phyloP scores from a whole-genome alignment of 176 grass and related monocot species.

The Guadua angustifolia region DNA sequence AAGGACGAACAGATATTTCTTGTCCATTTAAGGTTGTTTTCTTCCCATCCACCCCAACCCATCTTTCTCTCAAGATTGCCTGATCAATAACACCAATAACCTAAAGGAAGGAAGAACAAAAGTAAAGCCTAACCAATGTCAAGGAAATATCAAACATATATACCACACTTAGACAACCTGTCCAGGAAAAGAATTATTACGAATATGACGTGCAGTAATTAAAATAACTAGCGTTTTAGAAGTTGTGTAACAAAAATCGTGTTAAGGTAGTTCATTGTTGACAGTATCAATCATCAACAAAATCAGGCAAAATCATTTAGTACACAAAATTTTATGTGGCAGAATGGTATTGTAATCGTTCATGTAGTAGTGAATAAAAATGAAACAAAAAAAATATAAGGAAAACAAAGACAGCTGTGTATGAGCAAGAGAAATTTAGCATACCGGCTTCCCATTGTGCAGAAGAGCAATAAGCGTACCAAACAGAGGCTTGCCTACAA shows the following conservation, averaged over 20 bases:
- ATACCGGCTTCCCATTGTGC: slow-evolving; percentile 83
- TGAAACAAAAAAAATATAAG: slow-evolving; percentile 27
- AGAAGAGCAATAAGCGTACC: slow-evolving; percentile 87
- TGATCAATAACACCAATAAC: slow-evolving; percentile 89
- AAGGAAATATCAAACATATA: neutral
- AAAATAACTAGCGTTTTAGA: neutral
- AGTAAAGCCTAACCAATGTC: slow-evolving; percentile 6
- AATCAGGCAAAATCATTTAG: neutral
- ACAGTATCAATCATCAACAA: slow-evolving; percentile 13
- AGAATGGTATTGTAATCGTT: neutral
- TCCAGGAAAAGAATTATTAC: neutral
- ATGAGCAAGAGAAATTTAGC: slow-evolving; percentile 27
- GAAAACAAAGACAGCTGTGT: slow-evolving; percentile 11
- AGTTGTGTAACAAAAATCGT: neutral
- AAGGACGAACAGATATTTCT: slow-evolving; percentile 73
- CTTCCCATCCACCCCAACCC: slow-evolving; percentile 75
- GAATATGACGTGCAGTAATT: neutral
- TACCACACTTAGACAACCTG: neutral
- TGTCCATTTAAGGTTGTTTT: slow-evolving; percentile 80
- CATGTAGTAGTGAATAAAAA: neutral
- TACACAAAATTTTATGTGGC: neutral
- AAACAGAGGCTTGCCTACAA: slow-evolving; percentile 85
- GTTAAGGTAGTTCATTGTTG: slow-evolving; percentile 4
- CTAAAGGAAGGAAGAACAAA: slow-evolving; percentile 45
- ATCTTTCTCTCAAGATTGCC: slow-evolving; percentile 83